A percentile compares a stretch with the other conserved stretches of the same genome.
Evolutionary conservation across 2,329 filamentous ascomycete species (phyloP).

Genomic region (Madurella mycetomatis): DNA sequence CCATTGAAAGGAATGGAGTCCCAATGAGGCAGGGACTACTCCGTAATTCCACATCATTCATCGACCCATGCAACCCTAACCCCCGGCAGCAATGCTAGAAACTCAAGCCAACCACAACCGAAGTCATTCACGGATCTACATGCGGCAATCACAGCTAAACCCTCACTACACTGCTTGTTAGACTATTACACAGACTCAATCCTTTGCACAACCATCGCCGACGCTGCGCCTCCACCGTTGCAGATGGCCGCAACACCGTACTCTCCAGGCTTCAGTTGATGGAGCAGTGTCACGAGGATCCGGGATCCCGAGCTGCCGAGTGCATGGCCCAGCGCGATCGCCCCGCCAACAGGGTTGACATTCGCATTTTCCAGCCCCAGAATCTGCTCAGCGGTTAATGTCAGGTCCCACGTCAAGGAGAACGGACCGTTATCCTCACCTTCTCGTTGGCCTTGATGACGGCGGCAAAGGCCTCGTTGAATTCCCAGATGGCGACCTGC

Average conservation of each 20-base stretch:
- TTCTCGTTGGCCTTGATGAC: conserved; percentile 94
- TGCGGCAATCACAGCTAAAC: background rate
- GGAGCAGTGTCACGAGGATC: conserved; percentile 83
- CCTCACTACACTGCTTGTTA: background rate
- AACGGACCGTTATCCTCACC: conserved; percentile 38
- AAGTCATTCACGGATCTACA: background rate
- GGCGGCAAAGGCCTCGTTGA: conserved; percentile 96
- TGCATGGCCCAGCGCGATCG: conserved; percentile 87
- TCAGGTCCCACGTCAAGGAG: background rate
- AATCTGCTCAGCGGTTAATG: conserved; percentile 48
- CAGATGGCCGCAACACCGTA: conserved; percentile 96
- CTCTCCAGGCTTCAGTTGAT: conserved; percentile 86
- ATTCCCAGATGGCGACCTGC: conserved; percentile 93
- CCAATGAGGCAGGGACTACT: too few relatives aligned
- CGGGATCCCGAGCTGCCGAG: conserved; percentile 89
- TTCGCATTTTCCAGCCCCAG: conserved; percentile 73
- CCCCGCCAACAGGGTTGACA: conserved; percentile 85
- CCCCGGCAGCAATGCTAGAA: too few relatives aligned
- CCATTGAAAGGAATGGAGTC: too few relatives aligned
- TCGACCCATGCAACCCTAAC: too few relatives aligned
- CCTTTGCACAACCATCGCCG: conserved; percentile 85
- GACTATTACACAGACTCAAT: conserved; percentile 52
- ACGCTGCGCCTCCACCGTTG: conserved; percentile 91
- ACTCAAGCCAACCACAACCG: background rate
- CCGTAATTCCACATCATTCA: too few relatives aligned